Evolutionary conservation across 805 yeast genomes (phyloP).

Genomic region (Nakazawaea populi): DNA sequence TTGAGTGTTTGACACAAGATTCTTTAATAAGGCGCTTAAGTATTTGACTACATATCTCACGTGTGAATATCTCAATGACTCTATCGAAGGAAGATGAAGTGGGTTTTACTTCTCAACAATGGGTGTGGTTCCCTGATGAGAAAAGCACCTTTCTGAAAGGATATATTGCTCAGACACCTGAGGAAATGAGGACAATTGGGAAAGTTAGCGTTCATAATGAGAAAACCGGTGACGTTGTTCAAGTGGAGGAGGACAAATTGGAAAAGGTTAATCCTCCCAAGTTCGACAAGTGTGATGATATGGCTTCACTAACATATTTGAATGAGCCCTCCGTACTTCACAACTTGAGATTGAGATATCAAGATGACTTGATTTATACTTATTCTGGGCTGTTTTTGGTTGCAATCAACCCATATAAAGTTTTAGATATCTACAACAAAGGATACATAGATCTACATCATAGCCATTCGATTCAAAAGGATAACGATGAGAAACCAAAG

Average conservation of each 20-base stretch:
- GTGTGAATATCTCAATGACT: background rate
- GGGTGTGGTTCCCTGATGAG: constrained; percentile 79
- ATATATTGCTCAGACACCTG: constrained; percentile 38
- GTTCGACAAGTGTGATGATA: constrained; percentile 86
- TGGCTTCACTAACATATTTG: constrained; percentile 91
- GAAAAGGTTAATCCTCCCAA: constrained; percentile 82
- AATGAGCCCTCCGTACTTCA: constrained; percentile 95
- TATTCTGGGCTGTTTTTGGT: constrained; percentile 94
- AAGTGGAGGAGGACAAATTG: constrained; percentile 36
- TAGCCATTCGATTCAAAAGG: constrained; percentile 10
- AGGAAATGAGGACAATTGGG: constrained; percentile 28
- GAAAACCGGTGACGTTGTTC: constrained; percentile 31
- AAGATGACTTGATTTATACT: constrained; percentile 78
- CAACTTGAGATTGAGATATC: constrained; percentile 73
- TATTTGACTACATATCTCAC: background rate
- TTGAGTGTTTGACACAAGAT: too few relatives aligned
- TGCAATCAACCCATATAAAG: constrained; percentile 88
- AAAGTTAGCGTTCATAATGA: constrained; percentile 33
- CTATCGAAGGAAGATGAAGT: constrained; percentile 9
- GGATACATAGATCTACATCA: constrained; percentile 55
- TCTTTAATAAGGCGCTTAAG: background rate
- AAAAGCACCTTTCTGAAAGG: constrained; percentile 56
- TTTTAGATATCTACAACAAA: constrained; percentile 62
- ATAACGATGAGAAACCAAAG: constrained; percentile 19
- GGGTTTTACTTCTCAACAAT: constrained; percentile 28